These are phyloP conservation scores for Dillenia turbinata DNA, from an alignment of 164 flowering plant species.

Conservation along the genomic window DNA sequence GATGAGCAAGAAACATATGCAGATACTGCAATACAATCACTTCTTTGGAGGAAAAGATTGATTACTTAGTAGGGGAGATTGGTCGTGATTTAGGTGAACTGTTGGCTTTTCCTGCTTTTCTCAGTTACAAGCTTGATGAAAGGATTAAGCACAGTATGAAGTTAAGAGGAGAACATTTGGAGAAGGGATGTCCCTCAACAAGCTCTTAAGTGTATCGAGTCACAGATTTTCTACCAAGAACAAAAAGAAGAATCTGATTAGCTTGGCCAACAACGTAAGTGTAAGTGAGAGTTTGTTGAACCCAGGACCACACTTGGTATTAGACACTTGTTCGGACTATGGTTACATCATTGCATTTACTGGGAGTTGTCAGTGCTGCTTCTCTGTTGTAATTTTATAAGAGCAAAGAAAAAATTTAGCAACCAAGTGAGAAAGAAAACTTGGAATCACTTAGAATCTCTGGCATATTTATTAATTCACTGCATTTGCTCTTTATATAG, in stretches of 20 bases:
- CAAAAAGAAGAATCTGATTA: slow-evolving; percentile 8
- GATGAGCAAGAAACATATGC: slow-evolving; percentile 82
- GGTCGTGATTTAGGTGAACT: slow-evolving; percentile 73
- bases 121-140: slow-evolving; percentile 76
- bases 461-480: too few relatives aligned
- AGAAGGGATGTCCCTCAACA: slow-evolving; percentile 66
- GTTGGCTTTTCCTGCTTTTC: slow-evolving; percentile 80
- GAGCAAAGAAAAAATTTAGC: too few relatives aligned
- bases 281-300: not conserved
- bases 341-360: not conserved
- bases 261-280: not conserved
- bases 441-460: too few relatives aligned
- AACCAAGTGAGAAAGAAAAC: too few relatives aligned
- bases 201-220: slow-evolving; percentile 56
- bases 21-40: slow-evolving; percentile 63
- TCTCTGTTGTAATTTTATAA: too few relatives aligned
- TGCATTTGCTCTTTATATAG: too few relatives aligned
- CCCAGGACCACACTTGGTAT: not conserved
- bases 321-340: not conserved
- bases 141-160: slow-evolving; percentile 78
- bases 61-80: slow-evolving; percentile 71
- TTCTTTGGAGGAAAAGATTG: slow-evolving; percentile 66
- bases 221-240: slow-evolving; percentile 35
- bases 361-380: not conserved
- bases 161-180: slow-evolving; percentile 41